Evolutionary conservation across 768 basidiomycete genomes (phyloP), one percentile per base, ranked within the genome.

Genomic region (Cytidiella melzeri): DNA sequence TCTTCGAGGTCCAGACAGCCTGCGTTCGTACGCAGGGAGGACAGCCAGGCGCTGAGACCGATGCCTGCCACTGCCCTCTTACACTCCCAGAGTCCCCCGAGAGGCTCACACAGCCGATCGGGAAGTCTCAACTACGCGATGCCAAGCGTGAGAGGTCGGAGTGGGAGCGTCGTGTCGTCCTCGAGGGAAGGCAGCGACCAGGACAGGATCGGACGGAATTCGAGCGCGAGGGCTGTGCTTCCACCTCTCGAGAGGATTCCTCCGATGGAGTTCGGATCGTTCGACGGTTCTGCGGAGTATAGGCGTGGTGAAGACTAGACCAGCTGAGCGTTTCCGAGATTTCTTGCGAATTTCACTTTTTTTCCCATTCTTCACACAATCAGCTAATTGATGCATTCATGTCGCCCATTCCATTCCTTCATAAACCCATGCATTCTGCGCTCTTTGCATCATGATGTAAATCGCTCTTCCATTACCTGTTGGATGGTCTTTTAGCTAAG

Each of bases 1-100:
- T 25, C 28, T 5, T 41, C 47, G 5, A 10, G 20, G 13, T 39
- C 47, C 30, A 39, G 28, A 26, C 53, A 50, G 18, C 56, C 59
- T 12, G 51, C 56, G n/a, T 47, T 59, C 19, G 58, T 62, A 38
- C 41, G 54, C 41, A 28, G 51, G n/a, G 56, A 57, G 36, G 61
- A 62, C 49, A 57, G 55, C 39, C 42, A 46, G 1, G 58, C 58
- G 26, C 45, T 60, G 5, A 53, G 58, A 23, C 58, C 60, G 23
- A 37, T 58, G 13, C 56, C 57, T 9, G 50, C 50, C 19, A 55
- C 58, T 1, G 45, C 57, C 15, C 56, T 61, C 25, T 36, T 53
- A n/a, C 39, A 47, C 47, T 49, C 48, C 26, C 44, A 43, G 37
- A 48, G 53, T 43, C 47, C 51, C 15, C 51, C 53, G n/a, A n/a